phyloP scores from a whole-genome alignment of 495 filamentous ascomycete species.

The Neurospora tetraspora region DNA sequence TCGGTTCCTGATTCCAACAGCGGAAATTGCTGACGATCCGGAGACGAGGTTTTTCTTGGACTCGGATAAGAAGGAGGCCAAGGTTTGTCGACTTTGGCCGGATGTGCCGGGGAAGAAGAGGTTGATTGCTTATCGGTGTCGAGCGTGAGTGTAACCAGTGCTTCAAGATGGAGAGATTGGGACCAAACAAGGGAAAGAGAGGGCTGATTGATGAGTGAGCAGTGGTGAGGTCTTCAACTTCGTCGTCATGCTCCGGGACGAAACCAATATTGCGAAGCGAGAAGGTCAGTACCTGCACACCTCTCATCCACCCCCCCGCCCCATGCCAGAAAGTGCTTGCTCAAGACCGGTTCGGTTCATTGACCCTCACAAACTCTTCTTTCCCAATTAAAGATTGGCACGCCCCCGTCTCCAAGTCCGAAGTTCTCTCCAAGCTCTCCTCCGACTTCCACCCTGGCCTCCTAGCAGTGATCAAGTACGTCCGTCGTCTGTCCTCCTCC shows the following conservation, averaged over 20 bases:
- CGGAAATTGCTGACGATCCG: conserved; percentile 24
- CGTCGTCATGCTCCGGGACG: conserved; percentile 9
- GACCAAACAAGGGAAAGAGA: neutral
- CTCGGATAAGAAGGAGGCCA: conserved; percentile 12
- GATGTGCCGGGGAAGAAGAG: conserved; percentile 15
- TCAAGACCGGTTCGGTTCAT: neutral
- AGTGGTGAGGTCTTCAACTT: conserved; percentile 32
- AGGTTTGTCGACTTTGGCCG: conserved; percentile 17
- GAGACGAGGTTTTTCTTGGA: conserved; percentile 21
- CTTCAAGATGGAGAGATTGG: neutral
- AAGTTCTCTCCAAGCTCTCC: conserved; percentile 9
- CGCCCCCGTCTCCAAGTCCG: conserved; percentile 12
- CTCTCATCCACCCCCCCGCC: neutral
- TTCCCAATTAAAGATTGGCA: conserved; percentile 12
- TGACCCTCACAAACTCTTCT: neutral
- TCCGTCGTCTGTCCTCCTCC: neutral
- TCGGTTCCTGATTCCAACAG: conserved; percentile 34
- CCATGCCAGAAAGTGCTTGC: neutral
- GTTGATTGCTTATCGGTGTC: conserved; percentile 36
- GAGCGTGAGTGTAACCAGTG: conserved; percentile 14
- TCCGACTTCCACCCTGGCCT: conserved; percentile 12
- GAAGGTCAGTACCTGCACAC: neutral
- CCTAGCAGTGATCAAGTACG: conserved; percentile 10
- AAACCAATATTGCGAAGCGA: neutral
- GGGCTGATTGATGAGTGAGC: neutral